Evolutionary conservation across 768 basidiomycete genomes (phyloP), one percentile per base, ranked within the genome.

Genomic region (Epithele typhae): DNA sequence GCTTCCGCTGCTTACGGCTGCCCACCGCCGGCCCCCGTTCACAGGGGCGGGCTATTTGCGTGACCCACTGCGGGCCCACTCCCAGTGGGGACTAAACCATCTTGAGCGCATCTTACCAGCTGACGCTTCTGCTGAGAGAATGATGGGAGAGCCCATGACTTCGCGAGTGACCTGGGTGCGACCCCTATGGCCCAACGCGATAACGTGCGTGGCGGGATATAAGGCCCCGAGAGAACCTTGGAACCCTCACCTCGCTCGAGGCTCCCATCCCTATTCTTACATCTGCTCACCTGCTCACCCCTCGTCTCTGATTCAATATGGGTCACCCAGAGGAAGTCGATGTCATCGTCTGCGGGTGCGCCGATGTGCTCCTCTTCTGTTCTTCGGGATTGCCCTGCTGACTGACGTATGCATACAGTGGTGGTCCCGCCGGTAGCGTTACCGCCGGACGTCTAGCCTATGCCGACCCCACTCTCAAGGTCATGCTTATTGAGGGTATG

Each of bases 401-500:
- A 39, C 24, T 11, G 40, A 21, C 7, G 25, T 21, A 6, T 36
- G 12, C 30, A 19, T 1, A 19, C 51, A 72, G 70, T 60, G 82
- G 82, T 64, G 82, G 82, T 50, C 81, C 82, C 17, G 81, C 82
- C 70, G 82, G 81, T 50, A 81, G 81, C 58, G 83, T 82, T 41
- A 76, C 79, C 23, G 84, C 84, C 11, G 84, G 84, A 44, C 72
- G 84, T 45, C 65, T 87, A 43, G 84, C 84, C 0, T 81, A 79
- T 55, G 82, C 83, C 32, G 84, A 85, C 64, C 82, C 83, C 21
- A 84, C 68, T 57, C 63, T 87, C 46, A 83, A 85, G 61, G 82
- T 87, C 48, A 82, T 85, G 80, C 75, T 87, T 55, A 79, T 85
- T 48, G 84, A 85, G 70, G 84, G 81, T 77, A 45, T 18, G 62